A percentile compares a stretch with the other conserved stretches of the same genome.
Conservation (phyloP, 2,329 filamentous ascomycete species). For the Orbilia brochopaga region DNA sequence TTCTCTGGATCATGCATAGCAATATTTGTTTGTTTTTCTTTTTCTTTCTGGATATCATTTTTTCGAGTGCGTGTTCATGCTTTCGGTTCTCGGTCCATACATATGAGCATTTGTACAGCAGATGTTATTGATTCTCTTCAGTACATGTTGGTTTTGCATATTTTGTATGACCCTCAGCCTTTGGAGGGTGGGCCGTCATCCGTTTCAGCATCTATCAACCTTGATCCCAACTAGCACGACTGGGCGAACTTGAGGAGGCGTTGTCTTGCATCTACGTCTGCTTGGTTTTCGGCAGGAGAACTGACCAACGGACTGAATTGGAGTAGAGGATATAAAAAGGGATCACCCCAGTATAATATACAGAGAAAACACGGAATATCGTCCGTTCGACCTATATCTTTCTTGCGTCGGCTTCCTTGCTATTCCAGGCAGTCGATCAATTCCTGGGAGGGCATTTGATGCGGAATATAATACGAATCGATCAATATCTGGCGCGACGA, state of each 20-base stretch:
- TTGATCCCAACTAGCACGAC: constrained; percentile 41
- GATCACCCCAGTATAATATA: constrained; percentile 3
- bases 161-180: constrained; percentile 6
- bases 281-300: constrained; percentile 10
- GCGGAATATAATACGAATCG: too few relatives aligned
- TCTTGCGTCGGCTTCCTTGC: not conserved
- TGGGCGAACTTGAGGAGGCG: constrained; percentile 27
- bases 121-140: not conserved
- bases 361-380: not conserved
- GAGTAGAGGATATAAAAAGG: not conserved
- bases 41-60: not conserved
- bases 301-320: not conserved
- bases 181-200: constrained; percentile 33
- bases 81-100: not conserved
- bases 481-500: not conserved
- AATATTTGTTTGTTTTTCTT: not conserved
- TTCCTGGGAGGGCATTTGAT: too few relatives aligned
- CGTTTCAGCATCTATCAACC: constrained; percentile 44
- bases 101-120: not conserved
- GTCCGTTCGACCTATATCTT: not conserved
- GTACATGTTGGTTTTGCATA: not conserved
- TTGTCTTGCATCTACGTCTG: constrained; percentile 37
- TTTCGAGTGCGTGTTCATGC: not conserved
- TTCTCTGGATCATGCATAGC: not conserved
- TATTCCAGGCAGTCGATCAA: not conserved